These are phyloP conservation scores for Trichoderma simmonsii DNA, from an alignment of 2,329 filamentous ascomycete species.

Conservation along the genomic window DNA sequence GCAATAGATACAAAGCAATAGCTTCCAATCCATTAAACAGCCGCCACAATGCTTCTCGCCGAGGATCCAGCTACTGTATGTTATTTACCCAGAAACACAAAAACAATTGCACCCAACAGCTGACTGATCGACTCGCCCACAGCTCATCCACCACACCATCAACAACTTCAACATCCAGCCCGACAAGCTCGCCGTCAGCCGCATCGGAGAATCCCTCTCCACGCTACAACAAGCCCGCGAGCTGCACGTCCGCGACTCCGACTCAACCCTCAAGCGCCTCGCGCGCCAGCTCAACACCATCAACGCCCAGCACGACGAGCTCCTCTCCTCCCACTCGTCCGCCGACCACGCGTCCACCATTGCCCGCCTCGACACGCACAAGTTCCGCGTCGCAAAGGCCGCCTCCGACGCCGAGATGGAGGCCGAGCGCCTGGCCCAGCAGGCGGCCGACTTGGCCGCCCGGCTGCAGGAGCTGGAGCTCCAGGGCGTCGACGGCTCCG, in stretches of 20 bases:
- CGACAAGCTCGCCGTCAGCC: slow-evolving; percentile 78
- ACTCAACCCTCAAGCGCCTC: slow-evolving; percentile 66
- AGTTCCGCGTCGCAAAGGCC: slow-evolving; percentile 91
- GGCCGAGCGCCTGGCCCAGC: slow-evolving; percentile 81
- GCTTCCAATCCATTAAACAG: background rate
- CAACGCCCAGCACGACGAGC: slow-evolving; percentile 72
- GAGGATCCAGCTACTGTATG: slow-evolving; percentile 84
- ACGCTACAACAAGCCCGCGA: slow-evolving; percentile 83
- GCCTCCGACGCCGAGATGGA: slow-evolving; percentile 89
- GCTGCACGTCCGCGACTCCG: slow-evolving; percentile 68
- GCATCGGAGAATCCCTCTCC: slow-evolving; percentile 78
- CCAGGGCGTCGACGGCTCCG: slow-evolving; percentile 74
- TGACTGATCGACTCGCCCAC: background rate
- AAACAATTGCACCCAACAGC: background rate
- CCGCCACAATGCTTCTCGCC: slow-evolving; percentile 78
- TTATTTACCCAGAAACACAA: background rate
- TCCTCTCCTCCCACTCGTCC: slow-evolving; percentile 70
- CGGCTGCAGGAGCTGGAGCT: slow-evolving; percentile 78
- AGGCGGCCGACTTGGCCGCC: slow-evolving; percentile 71
- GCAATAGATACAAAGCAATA: background rate
- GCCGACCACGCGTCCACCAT: slow-evolving; percentile 80
- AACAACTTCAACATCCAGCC: slow-evolving; percentile 92
- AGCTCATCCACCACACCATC: slow-evolving; percentile 90
- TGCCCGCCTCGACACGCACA: slow-evolving; percentile 82
- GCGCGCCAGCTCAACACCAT: slow-evolving; percentile 73